Percentiles rank a stretch among this genome's conserved stretches.
These are phyloP conservation scores for Teratosphaeriaceae sp. DNA, from an alignment of 2,329 filamentous ascomycete genomes.

Conservation along the genomic window DNA sequence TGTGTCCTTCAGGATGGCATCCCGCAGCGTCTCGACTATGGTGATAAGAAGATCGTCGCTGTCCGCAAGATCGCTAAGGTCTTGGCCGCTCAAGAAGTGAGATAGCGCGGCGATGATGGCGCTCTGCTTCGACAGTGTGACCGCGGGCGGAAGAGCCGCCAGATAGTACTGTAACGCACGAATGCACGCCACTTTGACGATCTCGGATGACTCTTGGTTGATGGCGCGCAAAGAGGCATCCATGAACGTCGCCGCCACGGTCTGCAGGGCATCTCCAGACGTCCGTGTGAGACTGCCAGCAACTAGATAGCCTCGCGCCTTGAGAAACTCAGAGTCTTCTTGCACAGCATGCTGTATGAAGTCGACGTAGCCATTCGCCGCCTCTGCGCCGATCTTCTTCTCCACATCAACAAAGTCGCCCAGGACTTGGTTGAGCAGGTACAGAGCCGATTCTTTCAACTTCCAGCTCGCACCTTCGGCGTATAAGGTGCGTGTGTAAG, in stretches of 20 bases:
- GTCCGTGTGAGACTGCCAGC: slow-evolving; percentile 72
- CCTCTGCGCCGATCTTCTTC: slow-evolving; percentile 61
- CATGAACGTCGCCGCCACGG: slow-evolving; percentile 56
- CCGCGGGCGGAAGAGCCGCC: slow-evolving; percentile 44
- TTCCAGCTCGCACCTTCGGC: slow-evolving; percentile 51
- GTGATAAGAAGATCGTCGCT: slow-evolving; percentile 90
- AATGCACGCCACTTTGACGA: slow-evolving; percentile 88
- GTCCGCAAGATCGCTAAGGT: slow-evolving; percentile 76
- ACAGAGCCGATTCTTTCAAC: slow-evolving; percentile 73
- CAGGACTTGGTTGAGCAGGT: slow-evolving; percentile 75
- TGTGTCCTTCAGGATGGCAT: slow-evolving; percentile 74
- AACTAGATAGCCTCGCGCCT: slow-evolving; percentile 80
- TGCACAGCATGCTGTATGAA: slow-evolving; percentile 73
- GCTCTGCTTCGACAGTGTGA: slow-evolving; percentile 53
- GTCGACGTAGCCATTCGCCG: slow-evolving; percentile 68
- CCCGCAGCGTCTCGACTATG: slow-evolving; percentile 76
- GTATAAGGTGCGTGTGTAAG: slow-evolving; percentile 70
- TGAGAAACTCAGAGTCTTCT: slow-evolving; percentile 66
- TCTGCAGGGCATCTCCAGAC: slow-evolving; percentile 49
- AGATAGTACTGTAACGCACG: slow-evolving; percentile 71
- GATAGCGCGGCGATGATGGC: slow-evolving; percentile 55
- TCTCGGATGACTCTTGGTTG: slow-evolving; percentile 67
- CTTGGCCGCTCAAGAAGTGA: slow-evolving; percentile 71
- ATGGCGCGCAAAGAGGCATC: slow-evolving; percentile 71
- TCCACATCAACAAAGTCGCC: slow-evolving; percentile 75